phyloP scores from a whole-genome alignment of 2,329 filamentous ascomycete species.

The Microdochium bolleyi region DNA sequence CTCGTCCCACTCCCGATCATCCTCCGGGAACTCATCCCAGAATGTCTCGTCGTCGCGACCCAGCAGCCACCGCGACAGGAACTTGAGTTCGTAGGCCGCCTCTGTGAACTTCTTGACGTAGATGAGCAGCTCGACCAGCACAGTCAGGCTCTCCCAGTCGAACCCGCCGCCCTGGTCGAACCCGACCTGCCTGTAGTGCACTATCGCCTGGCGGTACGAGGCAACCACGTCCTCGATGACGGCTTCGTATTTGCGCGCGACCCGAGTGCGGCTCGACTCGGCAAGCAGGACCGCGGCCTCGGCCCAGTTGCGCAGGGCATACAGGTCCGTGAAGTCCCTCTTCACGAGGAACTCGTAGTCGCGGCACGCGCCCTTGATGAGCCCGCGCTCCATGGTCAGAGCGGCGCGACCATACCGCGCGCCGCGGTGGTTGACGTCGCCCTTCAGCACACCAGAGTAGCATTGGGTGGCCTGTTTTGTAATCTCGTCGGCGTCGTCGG shows the following conservation, averaged over 20 bases:
- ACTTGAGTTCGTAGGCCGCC: constrained; percentile 63
- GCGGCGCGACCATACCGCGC: constrained; percentile 53
- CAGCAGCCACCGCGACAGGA: constrained; percentile 72
- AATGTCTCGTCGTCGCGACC: constrained; percentile 64
- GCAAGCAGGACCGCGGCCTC: constrained; percentile 41
- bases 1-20: constrained; percentile 86
- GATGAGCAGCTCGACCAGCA: constrained; percentile 75
- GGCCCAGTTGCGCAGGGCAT: constrained; percentile 45
- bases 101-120: constrained; percentile 53
- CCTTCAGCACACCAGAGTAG: constrained; percentile 50
- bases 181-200: constrained; percentile 26
- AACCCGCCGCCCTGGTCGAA: constrained; percentile 28
- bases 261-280: constrained; percentile 32
- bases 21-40: constrained; percentile 65
- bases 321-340: constrained; percentile 43
- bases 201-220: constrained; percentile 40
- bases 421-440: constrained; percentile 47
- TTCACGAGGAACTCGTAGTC: constrained; percentile 50
- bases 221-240: constrained; percentile 28
- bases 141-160: constrained; percentile 76
- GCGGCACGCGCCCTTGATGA: constrained; percentile 41
- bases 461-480: constrained; percentile 49
- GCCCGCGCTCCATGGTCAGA: constrained; percentile 47
- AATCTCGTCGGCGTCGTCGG: constrained; percentile 34
- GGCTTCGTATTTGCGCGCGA: constrained; percentile 23